Conservation (phyloP, 2,329 filamentous ascomycete genomes). For the Pseudopyricularia cyperi region DNA sequence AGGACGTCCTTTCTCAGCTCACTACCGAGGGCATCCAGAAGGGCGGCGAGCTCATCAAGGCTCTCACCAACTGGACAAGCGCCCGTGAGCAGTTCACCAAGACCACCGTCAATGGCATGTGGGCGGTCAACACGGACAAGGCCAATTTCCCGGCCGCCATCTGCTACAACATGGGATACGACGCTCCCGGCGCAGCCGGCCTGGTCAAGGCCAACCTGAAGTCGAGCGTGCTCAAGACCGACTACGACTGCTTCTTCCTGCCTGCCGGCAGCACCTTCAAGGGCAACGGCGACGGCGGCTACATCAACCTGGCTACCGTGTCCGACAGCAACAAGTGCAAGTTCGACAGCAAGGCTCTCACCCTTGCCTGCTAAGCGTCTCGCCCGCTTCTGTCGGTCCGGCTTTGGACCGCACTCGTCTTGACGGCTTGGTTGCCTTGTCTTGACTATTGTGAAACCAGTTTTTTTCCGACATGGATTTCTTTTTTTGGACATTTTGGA, state of each 20-base stretch:
- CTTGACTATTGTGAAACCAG: no score
- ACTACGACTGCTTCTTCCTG: conserved; percentile 11
- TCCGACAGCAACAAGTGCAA: background rate
- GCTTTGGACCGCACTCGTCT: no score
- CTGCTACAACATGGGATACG: conserved; percentile 10
- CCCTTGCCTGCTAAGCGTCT: background rate
- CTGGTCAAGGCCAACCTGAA: conserved; percentile 4
- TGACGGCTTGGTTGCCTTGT: no score
- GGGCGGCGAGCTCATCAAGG: conserved; percentile 1
- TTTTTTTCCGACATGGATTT: no score
- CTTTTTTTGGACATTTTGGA: no score
- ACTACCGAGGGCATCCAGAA: background rate
- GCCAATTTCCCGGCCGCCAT: conserved; percentile 6
- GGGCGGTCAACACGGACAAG: conserved; percentile 8
- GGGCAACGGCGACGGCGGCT: conserved; percentile 7
- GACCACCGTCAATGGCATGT: conserved; percentile 8
- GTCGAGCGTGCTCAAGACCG: conserved; percentile 7
- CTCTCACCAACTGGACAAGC: conserved; percentile 5
- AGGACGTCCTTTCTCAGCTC: background rate
- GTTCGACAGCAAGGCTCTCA: background rate
- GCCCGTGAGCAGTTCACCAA: conserved; percentile 10
- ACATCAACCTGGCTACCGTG: conserved; percentile 5
- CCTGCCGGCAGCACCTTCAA: conserved; percentile 5
- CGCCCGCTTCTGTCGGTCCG: no score
- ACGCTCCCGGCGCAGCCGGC: conserved; percentile 3